Evolutionary conservation across 176 grass and related monocot genomes (phyloP), one percentile per base, ranked within the genome.

Genomic region (Rhynchospora breviuscula): DNA sequence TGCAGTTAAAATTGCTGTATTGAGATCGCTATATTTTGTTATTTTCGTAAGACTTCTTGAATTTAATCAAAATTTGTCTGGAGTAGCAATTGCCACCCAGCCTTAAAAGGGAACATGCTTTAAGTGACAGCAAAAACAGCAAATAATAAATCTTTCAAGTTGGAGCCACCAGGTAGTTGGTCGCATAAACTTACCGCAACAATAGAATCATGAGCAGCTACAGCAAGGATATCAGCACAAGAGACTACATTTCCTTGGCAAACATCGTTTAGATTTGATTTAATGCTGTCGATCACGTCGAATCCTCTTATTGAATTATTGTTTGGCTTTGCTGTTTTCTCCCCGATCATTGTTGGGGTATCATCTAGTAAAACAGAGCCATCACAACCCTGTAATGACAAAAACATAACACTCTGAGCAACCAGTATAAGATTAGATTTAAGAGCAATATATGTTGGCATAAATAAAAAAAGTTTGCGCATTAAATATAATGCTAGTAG

Each of bases 351-450:
- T 75, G 54, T 81, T 1, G 33, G 66, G 3, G 93, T 92, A 86
- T 95, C 93, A 10, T 95, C 93, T 25, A 95, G 79, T 73, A 95
- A 84, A 52, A 95, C 45, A 69, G 93, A 95, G 63, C 90, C 93
- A 40, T 95, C 93, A 12, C 93, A 92, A 18, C 93, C 93, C 93
- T 95, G 84, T 17, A 74, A 18, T 56, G 48, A 59, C 49, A 51
- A 13, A 63, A 22, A 45, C 57, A 25, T 73, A 26, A 26, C 22
- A 10, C 25, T 63, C 9, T 63, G 21, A 45, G 67, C 40, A 5
- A 70, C 53, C 21, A 78, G 25, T 53, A 21, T 53, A 21, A 56
- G 17, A 23, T 40, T 10, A 52, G 11, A 52, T 31, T n/a, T 76
- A n/a, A 21, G 59, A 53, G 12, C 80, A 83, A 51, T 0, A 13